Evolutionary conservation across 2,329 filamentous ascomycete genomes (phyloP).

Genomic region (Aspergillus arachidicola): DNA sequence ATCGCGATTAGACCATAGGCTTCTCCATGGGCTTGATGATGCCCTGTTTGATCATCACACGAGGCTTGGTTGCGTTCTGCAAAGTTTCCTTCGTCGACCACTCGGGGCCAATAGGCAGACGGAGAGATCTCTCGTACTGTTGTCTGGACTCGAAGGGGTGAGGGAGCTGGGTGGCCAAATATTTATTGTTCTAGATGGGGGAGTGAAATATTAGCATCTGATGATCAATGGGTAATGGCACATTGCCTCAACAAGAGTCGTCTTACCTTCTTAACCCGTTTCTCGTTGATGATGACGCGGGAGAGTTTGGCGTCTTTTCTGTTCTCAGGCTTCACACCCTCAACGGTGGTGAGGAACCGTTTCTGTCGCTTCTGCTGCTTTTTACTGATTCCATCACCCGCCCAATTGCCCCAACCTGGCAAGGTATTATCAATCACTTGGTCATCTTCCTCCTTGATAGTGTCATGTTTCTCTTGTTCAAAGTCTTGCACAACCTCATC

Average conservation of each 20-base stretch:
- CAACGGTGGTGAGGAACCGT: conserved; percentile 52
- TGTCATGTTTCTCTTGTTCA: conserved; percentile 73
- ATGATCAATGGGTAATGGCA: not conserved
- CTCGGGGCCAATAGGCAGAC: conserved; percentile 86
- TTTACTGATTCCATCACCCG: conserved; percentile 77
- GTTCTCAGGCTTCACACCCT: conserved; percentile 74
- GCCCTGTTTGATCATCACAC: conserved; percentile 87
- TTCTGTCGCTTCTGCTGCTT: conserved; percentile 63
- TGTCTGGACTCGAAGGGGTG: conserved; percentile 84
- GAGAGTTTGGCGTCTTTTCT: conserved; percentile 82
- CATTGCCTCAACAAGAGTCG: not conserved
- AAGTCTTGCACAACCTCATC: conserved; percentile 83
- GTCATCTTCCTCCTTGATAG: conserved; percentile 76
- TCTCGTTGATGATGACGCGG: conserved; percentile 90
- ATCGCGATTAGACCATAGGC: conserved; percentile 57
- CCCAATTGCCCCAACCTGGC: conserved; percentile 93
- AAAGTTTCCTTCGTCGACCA: conserved; percentile 97
- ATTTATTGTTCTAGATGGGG: conserved; percentile 71
- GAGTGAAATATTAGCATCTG: conserved; percentile 11
- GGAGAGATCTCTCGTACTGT: conserved; percentile 87
- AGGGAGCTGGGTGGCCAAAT: conserved; percentile 79
- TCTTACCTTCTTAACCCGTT: conserved; percentile 78
- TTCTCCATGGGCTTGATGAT: conserved; percentile 85
- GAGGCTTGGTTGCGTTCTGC: conserved; percentile 85
- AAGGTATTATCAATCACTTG: conserved; percentile 81